Evolutionary conservation across 768 basidiomycete species (phyloP).

Genomic region (Phylloporus arenicola): DNA sequence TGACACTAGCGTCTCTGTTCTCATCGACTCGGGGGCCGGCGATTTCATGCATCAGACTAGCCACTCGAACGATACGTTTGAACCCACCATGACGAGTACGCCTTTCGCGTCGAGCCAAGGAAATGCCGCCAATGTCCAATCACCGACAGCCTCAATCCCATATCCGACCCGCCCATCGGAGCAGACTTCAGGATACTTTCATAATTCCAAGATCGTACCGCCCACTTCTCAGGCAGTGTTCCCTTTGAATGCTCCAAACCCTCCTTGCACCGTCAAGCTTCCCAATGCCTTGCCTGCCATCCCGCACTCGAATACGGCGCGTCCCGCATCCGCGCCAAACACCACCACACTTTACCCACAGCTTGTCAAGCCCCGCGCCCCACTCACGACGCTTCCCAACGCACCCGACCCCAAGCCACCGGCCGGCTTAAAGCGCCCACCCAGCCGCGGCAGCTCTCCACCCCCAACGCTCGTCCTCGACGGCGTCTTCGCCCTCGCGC

Average conservation of each 20-base stretch:
- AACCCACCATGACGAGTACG: slow-evolving; percentile 16
- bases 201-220: neutral
- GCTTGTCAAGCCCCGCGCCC: neutral
- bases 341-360: neutral
- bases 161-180: neutral
- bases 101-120: slow-evolving; percentile 4
- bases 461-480: slow-evolving; percentile 18
- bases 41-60: neutral
- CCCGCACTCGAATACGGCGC: neutral
- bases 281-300: neutral
- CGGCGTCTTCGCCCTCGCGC: slow-evolving; percentile 19
- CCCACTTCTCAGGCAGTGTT: slow-evolving; percentile 5
- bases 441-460: slow-evolving; percentile 2
- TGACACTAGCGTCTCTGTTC: neutral
- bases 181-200: neutral
- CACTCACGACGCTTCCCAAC: neutral
- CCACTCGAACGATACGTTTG: slow-evolving; percentile 2
- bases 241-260: slow-evolving; percentile 1
- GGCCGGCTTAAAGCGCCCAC: neutral
- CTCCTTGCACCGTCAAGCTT: slow-evolving; percentile 15
- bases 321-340: neutral
- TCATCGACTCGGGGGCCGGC: neutral
- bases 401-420: neutral
- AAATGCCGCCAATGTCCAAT: neutral
- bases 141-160: neutral